These are phyloP conservation scores for Crocinoboletus sp. DNA, from an alignment of 1,284 basidiomycete species.

Conservation along the genomic window DNA sequence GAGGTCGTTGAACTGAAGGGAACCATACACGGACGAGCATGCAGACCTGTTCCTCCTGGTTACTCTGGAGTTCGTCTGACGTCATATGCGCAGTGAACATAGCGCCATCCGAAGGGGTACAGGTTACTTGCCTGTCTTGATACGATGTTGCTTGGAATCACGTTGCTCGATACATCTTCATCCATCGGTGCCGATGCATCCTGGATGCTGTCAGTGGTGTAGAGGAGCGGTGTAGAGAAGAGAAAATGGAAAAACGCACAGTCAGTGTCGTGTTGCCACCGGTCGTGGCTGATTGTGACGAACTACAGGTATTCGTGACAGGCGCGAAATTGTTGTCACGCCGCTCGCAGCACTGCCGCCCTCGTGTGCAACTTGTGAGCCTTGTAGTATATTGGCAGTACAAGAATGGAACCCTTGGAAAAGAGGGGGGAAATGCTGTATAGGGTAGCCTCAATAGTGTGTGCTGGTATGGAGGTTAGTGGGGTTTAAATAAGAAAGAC, in stretches of 20 bases:
- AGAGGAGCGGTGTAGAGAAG: background rate
- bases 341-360: no score
- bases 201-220: conserved; percentile 9
- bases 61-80: conserved; percentile 63
- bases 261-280: conserved; percentile 18
- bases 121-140: conserved; percentile 60
- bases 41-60: conserved; percentile 45
- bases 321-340: no score
- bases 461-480: no score
- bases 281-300: no score
- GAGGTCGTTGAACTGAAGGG: conserved; percentile 3
- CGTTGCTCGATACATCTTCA: conserved; percentile 76
- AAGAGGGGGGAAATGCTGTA: no score
- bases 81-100: conserved; percentile 32
- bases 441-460: no score
- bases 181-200: conserved; percentile 38
- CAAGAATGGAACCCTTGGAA: no score
- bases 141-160: conserved; percentile 79
- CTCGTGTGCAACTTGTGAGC: no score
- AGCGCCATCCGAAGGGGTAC: background rate
- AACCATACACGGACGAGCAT: conserved; percentile 5
- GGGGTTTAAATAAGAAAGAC: no score
- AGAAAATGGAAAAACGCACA: conserved; percentile 13
- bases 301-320: no score
- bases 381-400: no score